Percentiles rank a stretch among this genome's conserved stretches.
phyloP scores from a whole-genome alignment of 2,329 filamentous ascomycete species.

The Penicillium sp. region DNA sequence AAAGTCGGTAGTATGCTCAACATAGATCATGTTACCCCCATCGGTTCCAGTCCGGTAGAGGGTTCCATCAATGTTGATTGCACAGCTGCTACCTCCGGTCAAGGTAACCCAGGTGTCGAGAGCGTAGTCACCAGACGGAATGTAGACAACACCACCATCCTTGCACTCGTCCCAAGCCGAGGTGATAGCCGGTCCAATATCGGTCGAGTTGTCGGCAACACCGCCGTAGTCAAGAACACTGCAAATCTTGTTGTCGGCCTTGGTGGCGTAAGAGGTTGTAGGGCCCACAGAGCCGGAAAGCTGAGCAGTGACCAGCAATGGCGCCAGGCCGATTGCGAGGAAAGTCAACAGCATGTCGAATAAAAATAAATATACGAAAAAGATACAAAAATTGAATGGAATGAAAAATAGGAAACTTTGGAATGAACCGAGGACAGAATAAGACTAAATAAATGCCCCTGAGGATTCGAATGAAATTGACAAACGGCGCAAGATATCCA shows the following conservation, averaged over 20 bases:
- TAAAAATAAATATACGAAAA: neutral
- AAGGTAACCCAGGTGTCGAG: slow-evolving; percentile 53
- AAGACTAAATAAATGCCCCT: slow-evolving; percentile 1
- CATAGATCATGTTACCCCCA: slow-evolving; percentile 56
- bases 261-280: slow-evolving; percentile 43
- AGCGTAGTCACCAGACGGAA: slow-evolving; percentile 53
- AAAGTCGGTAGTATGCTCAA: slow-evolving; percentile 53
- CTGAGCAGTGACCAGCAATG: slow-evolving; percentile 35
- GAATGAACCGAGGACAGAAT: neutral
- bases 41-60: slow-evolving; percentile 54
- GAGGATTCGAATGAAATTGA: neutral
- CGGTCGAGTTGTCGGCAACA: slow-evolving; percentile 53
- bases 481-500: neutral
- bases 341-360: slow-evolving; percentile 12
- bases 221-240: slow-evolving; percentile 50
- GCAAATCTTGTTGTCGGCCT: slow-evolving; percentile 46
- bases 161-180: slow-evolving; percentile 55
- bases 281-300: slow-evolving; percentile 49
- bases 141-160: slow-evolving; percentile 51
- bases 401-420: neutral
- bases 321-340: slow-evolving; percentile 25
- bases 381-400: neutral
- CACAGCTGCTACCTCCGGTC: slow-evolving; percentile 49
- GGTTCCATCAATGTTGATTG: slow-evolving; percentile 55
- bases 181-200: slow-evolving; percentile 51